Evolutionary conservation across 106 monocot species (phyloP).

Genomic region (Allium sativum): DNA sequence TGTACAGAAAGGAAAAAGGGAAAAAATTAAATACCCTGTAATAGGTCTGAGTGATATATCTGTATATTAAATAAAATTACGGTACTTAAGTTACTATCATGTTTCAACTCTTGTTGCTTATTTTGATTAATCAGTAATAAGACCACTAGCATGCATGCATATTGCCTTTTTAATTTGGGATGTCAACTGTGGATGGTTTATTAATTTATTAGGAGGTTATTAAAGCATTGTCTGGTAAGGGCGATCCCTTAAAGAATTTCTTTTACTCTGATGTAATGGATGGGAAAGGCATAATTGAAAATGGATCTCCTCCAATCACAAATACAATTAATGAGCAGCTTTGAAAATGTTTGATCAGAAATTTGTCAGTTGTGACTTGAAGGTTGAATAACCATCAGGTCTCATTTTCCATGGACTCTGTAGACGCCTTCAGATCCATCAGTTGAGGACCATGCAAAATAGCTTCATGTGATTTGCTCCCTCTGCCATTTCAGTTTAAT

Average conservation of each 20-base stretch:
- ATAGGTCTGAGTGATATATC: no score
- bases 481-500: no score
- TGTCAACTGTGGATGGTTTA: background rate
- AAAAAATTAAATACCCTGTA: no score
- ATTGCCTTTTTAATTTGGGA: background rate
- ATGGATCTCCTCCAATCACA: slow-evolving; percentile 26
- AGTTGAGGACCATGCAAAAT: no score
- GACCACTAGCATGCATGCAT: background rate
- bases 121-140: background rate
- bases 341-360: background rate
- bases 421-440: no score
- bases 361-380: no score
- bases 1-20: no score
- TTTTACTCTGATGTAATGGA: slow-evolving; percentile 72
- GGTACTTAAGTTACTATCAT: no score
- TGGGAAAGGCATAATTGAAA: slow-evolving; percentile 85
- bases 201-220: slow-evolving; percentile 63
- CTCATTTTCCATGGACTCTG: no score
- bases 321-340: slow-evolving; percentile 6
- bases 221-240: slow-evolving; percentile 88
- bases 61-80: no score
- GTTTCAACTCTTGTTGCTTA: background rate
- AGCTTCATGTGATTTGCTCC: no score
- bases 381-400: no score
- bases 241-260: slow-evolving; percentile 85